Evolutionary conservation across 1,284 basidiomycete genomes (phyloP), one percentile per base, ranked within the genome.

Genomic region (Pascua guehoae): DNA sequence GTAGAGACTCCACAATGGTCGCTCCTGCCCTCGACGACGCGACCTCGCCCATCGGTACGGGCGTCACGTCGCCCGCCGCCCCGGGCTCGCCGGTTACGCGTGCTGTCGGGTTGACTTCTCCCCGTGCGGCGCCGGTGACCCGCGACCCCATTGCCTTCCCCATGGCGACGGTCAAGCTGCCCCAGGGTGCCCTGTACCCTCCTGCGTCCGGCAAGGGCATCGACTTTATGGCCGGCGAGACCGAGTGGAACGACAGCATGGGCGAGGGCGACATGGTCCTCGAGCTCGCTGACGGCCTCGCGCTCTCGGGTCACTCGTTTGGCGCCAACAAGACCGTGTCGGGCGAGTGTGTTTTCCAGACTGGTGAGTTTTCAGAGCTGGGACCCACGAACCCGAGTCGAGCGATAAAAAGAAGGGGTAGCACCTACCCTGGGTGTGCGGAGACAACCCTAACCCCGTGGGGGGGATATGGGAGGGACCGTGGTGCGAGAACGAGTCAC

Each of bases 321-420:
- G 96, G 96, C 69, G 92, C 92, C 4, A 82, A 89, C 68, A 95
- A 92, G 81, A 94, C 90, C 76, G 82, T 97, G 51, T 84, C 93
- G 17, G 96, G 96, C 68, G 96, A 99, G 84, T 98, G 95, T 76
- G 96, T 99, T 73, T 99, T 99, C 81, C 95, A 98, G 81, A 99
- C 96, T 54, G 95, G 95, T 96, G 72, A 78, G 88, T 77, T 14
- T 18, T 18, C 4, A 32, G 4, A 32, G 44, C 24, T 17, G 18
- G 37, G 32, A 44, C 2, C 16, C 47, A 11, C 46, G 47, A 46
- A 47, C 45, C 10, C 48, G 24, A 32, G n/a, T n/a, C n/a, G n/a
- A n/a, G n/a, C n/a, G n/a, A n/a, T n/a, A n/a, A n/a, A n/a, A n/a
- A n/a, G n/a, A n/a, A n/a, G n/a, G n/a, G n/a, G n/a, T n/a, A n/a